phyloP scores from a whole-genome alignment of 768 basidiomycete species.

The Lentinula edodes region DNA sequence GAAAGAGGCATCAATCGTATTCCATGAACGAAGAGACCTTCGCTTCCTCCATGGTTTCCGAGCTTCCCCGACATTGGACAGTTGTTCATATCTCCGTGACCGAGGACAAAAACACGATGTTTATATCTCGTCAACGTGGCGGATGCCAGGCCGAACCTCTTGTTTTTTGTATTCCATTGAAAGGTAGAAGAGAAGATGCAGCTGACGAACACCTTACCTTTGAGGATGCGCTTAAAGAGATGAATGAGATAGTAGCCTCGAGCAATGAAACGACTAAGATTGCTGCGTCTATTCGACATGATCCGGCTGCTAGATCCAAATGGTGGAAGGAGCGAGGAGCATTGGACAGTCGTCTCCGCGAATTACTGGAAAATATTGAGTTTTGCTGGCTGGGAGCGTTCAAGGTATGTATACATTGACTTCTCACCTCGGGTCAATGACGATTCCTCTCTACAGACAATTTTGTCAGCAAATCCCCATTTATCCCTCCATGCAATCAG shows the following conservation, averaged over 20 bases:
- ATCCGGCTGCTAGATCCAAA: slow-evolving; percentile 53
- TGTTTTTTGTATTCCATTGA: slow-evolving; percentile 85
- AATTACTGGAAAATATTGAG: slow-evolving; percentile 80
- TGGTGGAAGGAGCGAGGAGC: slow-evolving; percentile 86
- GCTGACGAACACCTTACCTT: slow-evolving; percentile 71
- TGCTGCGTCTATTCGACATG: slow-evolving; percentile 68
- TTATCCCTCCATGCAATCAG: slow-evolving; percentile 40
- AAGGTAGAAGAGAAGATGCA: slow-evolving; percentile 66
- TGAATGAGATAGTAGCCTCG: slow-evolving; percentile 71
- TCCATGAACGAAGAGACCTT: slow-evolving; percentile 34
- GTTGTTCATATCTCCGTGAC: slow-evolving; percentile 80
- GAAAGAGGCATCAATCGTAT: slow-evolving; percentile 47
- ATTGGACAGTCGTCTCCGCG: slow-evolving; percentile 72
- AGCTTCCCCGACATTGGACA: slow-evolving; percentile 75
- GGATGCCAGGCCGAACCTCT: slow-evolving; percentile 45
- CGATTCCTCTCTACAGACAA: slow-evolving; percentile 39
- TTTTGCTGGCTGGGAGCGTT: slow-evolving; percentile 97
- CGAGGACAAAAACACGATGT: slow-evolving; percentile 76
- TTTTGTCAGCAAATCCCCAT: slow-evolving; percentile 45
- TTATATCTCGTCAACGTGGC: slow-evolving; percentile 73
- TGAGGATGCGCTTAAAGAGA: slow-evolving; percentile 65
- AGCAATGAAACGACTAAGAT: slow-evolving; percentile 74
- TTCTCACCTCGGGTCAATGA: neutral
- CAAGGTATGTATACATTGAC: slow-evolving; percentile 55
- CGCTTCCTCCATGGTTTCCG: slow-evolving; percentile 32